These are phyloP conservation scores for Coniella lustricola DNA, from an alignment of 2,329 filamentous ascomycete species.

Conservation along the genomic window DNA sequence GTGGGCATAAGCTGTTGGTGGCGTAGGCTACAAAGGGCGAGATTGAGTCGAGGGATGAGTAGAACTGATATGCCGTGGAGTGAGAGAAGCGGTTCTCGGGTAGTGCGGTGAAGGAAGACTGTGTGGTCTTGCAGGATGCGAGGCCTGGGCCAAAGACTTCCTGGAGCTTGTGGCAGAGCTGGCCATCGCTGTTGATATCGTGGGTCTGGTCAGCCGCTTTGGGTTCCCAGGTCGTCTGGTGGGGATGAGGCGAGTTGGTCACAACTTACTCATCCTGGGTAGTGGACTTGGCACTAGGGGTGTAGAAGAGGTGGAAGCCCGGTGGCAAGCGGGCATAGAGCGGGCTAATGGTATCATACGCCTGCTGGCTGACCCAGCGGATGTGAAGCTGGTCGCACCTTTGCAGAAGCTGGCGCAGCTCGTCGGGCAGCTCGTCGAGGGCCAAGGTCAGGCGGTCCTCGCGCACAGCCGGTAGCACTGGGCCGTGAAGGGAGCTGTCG, in stretches of 20 bases:
- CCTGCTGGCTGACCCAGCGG: conserved; percentile 60
- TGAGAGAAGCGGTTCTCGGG: conserved; percentile 51
- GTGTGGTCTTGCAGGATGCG: conserved; percentile 26
- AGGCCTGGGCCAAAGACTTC: conserved; percentile 26
- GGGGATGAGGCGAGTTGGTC: not conserved
- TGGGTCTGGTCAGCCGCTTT: no score
- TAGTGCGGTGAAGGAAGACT: conserved; percentile 57
- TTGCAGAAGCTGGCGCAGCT: conserved; percentile 56
- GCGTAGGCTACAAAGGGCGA: conserved; percentile 47
- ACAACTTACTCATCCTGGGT: conserved; percentile 21
- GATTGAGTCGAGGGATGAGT: conserved; percentile 55
- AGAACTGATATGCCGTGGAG: conserved; percentile 62
- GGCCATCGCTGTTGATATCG: conserved; percentile 16
- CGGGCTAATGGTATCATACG: conserved; percentile 57
- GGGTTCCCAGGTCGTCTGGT: no score
- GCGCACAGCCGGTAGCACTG: conserved; percentile 57
- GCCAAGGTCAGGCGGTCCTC: conserved; percentile 74
- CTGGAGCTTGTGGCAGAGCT: conserved; percentile 26
- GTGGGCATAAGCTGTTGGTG: conserved; percentile 43
- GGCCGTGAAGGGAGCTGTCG: conserved; percentile 46
- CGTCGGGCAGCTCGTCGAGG: conserved; percentile 64
- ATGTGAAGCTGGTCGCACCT: conserved; percentile 68
- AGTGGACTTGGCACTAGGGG: conserved; percentile 40
- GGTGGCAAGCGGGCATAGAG: conserved; percentile 69
- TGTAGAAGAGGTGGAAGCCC: conserved; percentile 76